phyloP scores from a whole-genome alignment of 148 eudicot genomes.

The Pouteria glomerata region DNA sequence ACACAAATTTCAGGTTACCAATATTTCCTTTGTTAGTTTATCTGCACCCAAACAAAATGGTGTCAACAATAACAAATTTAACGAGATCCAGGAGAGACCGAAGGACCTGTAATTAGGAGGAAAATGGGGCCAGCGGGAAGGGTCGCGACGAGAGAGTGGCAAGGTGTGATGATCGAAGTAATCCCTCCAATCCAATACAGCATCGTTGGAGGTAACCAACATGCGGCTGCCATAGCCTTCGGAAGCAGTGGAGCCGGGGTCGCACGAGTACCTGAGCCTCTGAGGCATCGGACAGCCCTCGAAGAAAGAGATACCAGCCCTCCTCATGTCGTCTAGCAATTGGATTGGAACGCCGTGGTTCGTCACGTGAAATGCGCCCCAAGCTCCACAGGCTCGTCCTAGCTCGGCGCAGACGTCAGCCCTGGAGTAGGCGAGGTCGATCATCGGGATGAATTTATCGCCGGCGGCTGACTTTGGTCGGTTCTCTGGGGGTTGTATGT shows the following conservation, averaged over 20 bases:
- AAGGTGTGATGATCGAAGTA: slow-evolving; percentile 90
- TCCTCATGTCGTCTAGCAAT: slow-evolving; percentile 47
- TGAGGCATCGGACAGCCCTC: slow-evolving; percentile 39
- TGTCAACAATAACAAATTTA: neutral
- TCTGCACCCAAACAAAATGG: neutral
- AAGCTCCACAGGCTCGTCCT: slow-evolving; percentile 49
- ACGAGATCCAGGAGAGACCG: neutral
- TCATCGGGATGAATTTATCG: slow-evolving; percentile 29
- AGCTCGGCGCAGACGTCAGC: slow-evolving; percentile 20
- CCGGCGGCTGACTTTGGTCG: slow-evolving; percentile 28
- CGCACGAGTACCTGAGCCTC: slow-evolving; percentile 53
- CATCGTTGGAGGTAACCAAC: slow-evolving; percentile 57
- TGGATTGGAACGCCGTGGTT: slow-evolving; percentile 60
- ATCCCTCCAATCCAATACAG: slow-evolving; percentile 96
- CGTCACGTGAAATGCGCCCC: slow-evolving; percentile 80
- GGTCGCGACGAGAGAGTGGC: slow-evolving; percentile 57
- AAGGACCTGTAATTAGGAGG: slow-evolving; percentile 64
- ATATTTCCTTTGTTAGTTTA: neutral
- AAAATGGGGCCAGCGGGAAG: slow-evolving; percentile 61
- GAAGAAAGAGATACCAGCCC: slow-evolving; percentile 54
- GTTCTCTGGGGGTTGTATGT: slow-evolving; percentile 49
- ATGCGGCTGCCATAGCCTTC: slow-evolving; percentile 90
- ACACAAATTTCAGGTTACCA: neutral
- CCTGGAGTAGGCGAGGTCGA: slow-evolving; percentile 41
- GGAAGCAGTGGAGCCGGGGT: slow-evolving; percentile 43